Evolutionary conservation across 352 stramenopile species (phyloP).

Genomic region (Phytophthora nicotianae): DNA sequence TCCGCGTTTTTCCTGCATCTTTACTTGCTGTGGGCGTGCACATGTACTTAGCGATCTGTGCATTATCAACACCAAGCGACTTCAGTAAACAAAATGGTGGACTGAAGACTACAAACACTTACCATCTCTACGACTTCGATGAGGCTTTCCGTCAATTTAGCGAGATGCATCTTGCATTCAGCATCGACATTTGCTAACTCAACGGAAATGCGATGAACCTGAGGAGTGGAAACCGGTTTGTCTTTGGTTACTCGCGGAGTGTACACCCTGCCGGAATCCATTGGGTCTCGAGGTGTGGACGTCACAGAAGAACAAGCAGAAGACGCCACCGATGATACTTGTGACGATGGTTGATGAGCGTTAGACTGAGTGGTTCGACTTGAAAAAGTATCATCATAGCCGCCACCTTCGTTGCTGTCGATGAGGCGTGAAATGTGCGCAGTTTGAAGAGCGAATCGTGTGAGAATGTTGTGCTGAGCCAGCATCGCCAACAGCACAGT

Average conservation of each 20-base stretch:
- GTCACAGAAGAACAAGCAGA: constrained; percentile 23
- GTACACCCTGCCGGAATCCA: not conserved
- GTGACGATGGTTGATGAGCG: constrained; percentile 6
- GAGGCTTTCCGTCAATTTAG: constrained; percentile 60
- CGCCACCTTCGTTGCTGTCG: constrained; percentile 45
- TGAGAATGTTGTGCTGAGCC: constrained; percentile 51
- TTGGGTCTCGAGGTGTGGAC: constrained; percentile 21
- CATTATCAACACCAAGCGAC: not conserved
- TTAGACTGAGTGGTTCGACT: constrained; percentile 10
- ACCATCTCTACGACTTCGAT: constrained; percentile 52
- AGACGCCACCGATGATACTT: constrained; percentile 26
- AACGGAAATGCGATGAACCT: constrained; percentile 59
- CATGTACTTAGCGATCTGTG: constrained; percentile 41
- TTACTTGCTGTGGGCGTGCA: constrained; percentile 32
- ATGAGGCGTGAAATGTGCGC: constrained; percentile 46
- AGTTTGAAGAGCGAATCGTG: constrained; percentile 34
- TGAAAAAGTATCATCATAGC: constrained; percentile 29
- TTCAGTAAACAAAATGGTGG: not conserved
- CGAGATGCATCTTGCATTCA: constrained; percentile 59
- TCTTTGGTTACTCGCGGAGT: constrained; percentile 10
- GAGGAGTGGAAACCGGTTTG: constrained; percentile 28
- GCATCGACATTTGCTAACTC: constrained; percentile 53
- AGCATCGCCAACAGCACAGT: constrained; percentile 49
- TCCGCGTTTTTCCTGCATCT: constrained; percentile 21
- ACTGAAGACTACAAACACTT: not conserved